Conservation (phyloP, 495 filamentous ascomycete genomes). For the Pyronema domesticum region DNA sequence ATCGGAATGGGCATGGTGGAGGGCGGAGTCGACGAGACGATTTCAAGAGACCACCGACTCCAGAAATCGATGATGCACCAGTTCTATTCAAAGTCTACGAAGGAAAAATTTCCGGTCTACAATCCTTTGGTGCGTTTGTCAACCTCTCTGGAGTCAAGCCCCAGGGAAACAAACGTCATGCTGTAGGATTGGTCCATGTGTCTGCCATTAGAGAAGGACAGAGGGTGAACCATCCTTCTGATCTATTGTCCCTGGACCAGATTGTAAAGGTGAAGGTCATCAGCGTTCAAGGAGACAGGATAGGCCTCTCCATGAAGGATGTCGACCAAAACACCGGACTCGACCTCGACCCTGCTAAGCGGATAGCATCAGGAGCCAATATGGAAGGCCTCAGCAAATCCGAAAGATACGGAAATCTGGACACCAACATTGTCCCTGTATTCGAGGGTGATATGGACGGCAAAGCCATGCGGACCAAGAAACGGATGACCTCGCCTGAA, state of each 20-base stretch:
- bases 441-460: constrained; percentile 43
- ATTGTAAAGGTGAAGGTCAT: constrained; percentile 82
- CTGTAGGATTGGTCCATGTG: constrained; percentile 87
- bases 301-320: constrained; percentile 91
- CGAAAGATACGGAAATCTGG: constrained; percentile 38
- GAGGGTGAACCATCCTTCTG: constrained; percentile 79
- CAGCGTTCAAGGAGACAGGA: constrained; percentile 61
- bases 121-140: constrained; percentile 92
- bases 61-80: constrained; percentile 63
- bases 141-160: constrained; percentile 62
- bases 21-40: constrained; percentile 31
- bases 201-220: constrained; percentile 78
- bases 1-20: constrained; percentile 25
- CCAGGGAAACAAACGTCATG: constrained; percentile 31
- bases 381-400: constrained; percentile 59
- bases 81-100: constrained; percentile 77
- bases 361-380: constrained; percentile 82
- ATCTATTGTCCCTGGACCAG: constrained; percentile 65
- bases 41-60: constrained; percentile 52
- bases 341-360: constrained; percentile 63
- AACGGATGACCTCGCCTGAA: constrained; percentile 88
- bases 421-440: constrained; percentile 41
- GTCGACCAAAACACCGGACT: constrained; percentile 81
- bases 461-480: constrained; percentile 44
- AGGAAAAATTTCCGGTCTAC: constrained; percentile 74